Evolutionary conservation across 2,329 filamentous ascomycete genomes (phyloP).

Genomic region (Fusarium hostae): DNA sequence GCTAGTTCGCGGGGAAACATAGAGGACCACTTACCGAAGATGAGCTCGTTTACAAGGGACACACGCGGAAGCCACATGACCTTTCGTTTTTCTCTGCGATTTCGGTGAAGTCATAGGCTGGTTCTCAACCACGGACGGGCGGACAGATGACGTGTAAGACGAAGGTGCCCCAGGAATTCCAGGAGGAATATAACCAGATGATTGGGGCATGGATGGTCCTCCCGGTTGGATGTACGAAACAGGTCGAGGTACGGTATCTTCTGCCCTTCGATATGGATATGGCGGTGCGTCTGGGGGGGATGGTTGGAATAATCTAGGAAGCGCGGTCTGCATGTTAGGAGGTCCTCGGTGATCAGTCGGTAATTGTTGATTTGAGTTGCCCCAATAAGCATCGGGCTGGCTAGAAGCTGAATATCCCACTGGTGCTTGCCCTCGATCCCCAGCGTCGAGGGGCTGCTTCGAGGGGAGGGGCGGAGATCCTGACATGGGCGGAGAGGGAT

Average conservation of each 20-base stretch:
- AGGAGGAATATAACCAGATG: slow-evolving; percentile 39
- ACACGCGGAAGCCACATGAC: slow-evolving; percentile 85
- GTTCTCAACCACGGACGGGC: slow-evolving; percentile 56
- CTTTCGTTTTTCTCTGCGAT: slow-evolving; percentile 75
- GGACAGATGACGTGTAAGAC: slow-evolving; percentile 43
- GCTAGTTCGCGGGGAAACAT: neutral
- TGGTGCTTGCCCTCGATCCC: slow-evolving; percentile 61
- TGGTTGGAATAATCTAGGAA: slow-evolving; percentile 46
- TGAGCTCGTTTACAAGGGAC: slow-evolving; percentile 88
- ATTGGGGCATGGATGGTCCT: slow-evolving; percentile 28
- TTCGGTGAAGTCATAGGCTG: slow-evolving; percentile 66
- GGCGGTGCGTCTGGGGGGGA: slow-evolving; percentile 38
- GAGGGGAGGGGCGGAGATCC: slow-evolving; percentile 71
- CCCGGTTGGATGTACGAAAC: slow-evolving; percentile 42
- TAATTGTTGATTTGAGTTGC: slow-evolving; percentile 47
- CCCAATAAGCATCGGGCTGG: slow-evolving; percentile 63
- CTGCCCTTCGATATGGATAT: slow-evolving; percentile 44
- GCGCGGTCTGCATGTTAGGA: slow-evolving; percentile 38
- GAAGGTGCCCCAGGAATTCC: slow-evolving; percentile 28
- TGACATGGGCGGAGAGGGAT: slow-evolving; percentile 81
- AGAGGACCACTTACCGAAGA: slow-evolving; percentile 64
- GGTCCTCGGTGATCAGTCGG: slow-evolving; percentile 40
- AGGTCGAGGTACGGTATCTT: slow-evolving; percentile 41
- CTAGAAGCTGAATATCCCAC: slow-evolving; percentile 57
- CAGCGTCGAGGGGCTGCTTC: slow-evolving; percentile 67